A percentile compares a stretch with the other conserved stretches of the same genome.
Conservation (phyloP, 176 grass and related monocot genomes). For the Aegilops sharonensis region DNA sequence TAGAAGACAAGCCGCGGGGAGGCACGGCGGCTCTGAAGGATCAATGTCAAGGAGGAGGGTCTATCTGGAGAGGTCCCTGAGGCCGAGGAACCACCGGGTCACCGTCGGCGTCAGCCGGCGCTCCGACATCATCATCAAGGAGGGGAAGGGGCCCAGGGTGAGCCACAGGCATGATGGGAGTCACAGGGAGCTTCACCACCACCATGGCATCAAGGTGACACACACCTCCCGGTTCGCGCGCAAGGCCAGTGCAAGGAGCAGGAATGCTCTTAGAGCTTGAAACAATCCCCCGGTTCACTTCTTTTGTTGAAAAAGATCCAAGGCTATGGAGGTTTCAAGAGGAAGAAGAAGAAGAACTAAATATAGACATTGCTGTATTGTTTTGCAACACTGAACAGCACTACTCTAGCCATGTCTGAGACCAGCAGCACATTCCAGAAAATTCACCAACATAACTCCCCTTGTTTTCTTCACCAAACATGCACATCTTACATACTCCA, state of each 20-base stretch:
- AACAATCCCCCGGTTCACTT: neutral
- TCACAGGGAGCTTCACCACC: neutral
- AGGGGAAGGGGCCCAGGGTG: constrained; percentile 8
- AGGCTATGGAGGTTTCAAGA: too few species aligned
- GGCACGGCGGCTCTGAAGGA: neutral
- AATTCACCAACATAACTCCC: too few species aligned
- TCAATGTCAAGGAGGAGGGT: constrained; percentile 32
- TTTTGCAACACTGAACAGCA: neutral
- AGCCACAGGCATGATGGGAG: neutral
- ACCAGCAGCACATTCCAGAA: too few species aligned
- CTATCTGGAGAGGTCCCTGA: constrained; percentile 48
- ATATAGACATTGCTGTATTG: neutral
- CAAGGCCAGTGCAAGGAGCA: constrained; percentile 33
- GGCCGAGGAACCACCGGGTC: constrained; percentile 34
- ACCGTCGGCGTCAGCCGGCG: constrained; percentile 30
- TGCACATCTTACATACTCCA: too few species aligned
- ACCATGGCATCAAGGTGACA: constrained; percentile 42
- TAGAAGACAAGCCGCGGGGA: neutral
- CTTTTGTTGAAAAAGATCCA: neutral
- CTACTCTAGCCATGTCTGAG: too few species aligned
- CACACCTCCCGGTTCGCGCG: constrained; percentile 50
- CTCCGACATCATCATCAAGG: neutral
- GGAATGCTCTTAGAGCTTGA: neutral
- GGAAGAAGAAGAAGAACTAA: too few species aligned
- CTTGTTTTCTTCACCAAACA: too few species aligned